A percentile compares a stretch with the other conserved stretches of the same genome.
These are phyloP conservation scores for Aspergillus thermomutatus DNA, from an alignment of 2,329 filamentous ascomycete genomes.

Conservation along the genomic window DNA sequence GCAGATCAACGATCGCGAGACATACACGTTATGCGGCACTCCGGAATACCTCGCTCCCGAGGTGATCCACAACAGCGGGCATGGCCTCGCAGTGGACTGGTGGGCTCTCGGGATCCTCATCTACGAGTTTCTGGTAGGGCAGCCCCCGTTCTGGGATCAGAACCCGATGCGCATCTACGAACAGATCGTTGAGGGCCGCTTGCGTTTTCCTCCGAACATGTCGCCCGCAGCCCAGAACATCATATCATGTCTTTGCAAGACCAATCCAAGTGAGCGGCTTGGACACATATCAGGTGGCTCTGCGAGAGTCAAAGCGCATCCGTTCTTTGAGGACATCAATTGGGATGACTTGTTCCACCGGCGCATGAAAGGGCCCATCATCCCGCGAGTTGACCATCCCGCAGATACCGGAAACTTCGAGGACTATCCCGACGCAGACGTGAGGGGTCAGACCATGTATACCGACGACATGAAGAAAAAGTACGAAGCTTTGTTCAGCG, in stretches of 20 bases:
- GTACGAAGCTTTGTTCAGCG: slow-evolving; percentile 59
- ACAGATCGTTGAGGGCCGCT: slow-evolving; percentile 61
- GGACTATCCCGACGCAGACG: slow-evolving; percentile 59
- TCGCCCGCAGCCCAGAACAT: slow-evolving; percentile 58
- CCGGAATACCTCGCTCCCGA: slow-evolving; percentile 66
- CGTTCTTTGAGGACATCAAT: slow-evolving; percentile 60
- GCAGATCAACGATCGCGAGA: slow-evolving; percentile 56
- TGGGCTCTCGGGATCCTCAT: slow-evolving; percentile 66
- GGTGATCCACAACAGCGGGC: slow-evolving; percentile 63
- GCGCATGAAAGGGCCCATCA: slow-evolving; percentile 59
- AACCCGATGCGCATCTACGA: slow-evolving; percentile 69
- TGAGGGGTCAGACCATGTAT: slow-evolving; percentile 50
- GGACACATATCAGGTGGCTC: slow-evolving; percentile 62
- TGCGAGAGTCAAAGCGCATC: slow-evolving; percentile 56
- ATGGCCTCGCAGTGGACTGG: slow-evolving; percentile 66
- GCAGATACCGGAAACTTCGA: slow-evolving; percentile 65
- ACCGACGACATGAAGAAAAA: slow-evolving; percentile 59
- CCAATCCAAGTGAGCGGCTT: slow-evolving; percentile 60
- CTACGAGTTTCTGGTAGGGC: slow-evolving; percentile 65
- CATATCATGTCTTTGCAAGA: slow-evolving; percentile 60
- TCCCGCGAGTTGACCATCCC: slow-evolving; percentile 57
- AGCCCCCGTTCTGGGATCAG: slow-evolving; percentile 67
- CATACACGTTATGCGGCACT: slow-evolving; percentile 65
- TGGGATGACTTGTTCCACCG: slow-evolving; percentile 63
- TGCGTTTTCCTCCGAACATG: slow-evolving; percentile 61